Conservation (phyloP, 306 rosid species). For the Benincasa hispida region DNA sequence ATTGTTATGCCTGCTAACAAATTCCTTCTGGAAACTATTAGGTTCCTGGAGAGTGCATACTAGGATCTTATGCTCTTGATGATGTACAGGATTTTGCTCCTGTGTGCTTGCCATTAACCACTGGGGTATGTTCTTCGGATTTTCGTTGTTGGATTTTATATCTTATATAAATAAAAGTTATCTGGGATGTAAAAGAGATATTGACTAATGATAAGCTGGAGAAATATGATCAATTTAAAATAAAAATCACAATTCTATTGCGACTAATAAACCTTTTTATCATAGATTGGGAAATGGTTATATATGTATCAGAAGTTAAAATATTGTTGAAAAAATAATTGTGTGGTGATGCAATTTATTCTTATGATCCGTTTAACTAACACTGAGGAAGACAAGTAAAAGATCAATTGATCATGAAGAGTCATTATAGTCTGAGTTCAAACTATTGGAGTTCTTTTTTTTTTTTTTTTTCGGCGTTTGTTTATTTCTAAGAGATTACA, state of each 20-base stretch:
- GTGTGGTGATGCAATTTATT: not conserved
- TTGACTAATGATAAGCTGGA: not conserved
- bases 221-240: not conserved
- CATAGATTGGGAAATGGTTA: not conserved
- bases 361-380: not conserved
- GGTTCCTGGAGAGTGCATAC: slow-evolving; percentile 91
- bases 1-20: slow-evolving; percentile 3
- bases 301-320: not conserved
- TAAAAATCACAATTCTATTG: not conserved
- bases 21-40: slow-evolving; percentile 12
- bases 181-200: not conserved
- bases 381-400: not conserved
- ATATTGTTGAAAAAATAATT: not conserved
- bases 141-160: not conserved
- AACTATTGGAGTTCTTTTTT: not conserved
- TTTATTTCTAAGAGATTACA: not conserved
- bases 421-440: not conserved
- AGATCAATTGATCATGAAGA: not conserved
- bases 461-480: not conserved
- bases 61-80: slow-evolving; percentile 74
- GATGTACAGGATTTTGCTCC: slow-evolving; percentile 74
- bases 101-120: slow-evolving; percentile 51
- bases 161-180: not conserved
- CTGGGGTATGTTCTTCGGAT: slow-evolving; percentile 43
- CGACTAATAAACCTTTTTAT: not conserved